Evolutionary conservation across 768 basidiomycete species (phyloP), one percentile per base, ranked within the genome.

Genomic region (Artomyces pyxidatus): DNA sequence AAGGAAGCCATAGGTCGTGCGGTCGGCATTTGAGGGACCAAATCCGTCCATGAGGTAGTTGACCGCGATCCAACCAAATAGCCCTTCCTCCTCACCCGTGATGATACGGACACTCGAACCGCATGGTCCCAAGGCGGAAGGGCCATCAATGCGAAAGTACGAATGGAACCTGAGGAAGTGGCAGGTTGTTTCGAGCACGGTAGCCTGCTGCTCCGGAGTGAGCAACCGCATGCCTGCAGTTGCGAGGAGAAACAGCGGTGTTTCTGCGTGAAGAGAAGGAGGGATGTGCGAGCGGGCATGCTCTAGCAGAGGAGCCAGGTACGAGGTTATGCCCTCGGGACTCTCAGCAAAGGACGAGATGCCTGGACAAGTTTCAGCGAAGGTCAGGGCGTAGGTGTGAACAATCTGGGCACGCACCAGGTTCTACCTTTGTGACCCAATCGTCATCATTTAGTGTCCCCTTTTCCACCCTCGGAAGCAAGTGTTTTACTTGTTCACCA

Each of bases 41-140:
- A 99, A 99, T 1, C 94, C 95, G 60, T 98, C 88, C 90, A 97
- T 94, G 42, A 98, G 82, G 65, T 99, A 98, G 67, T 98, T 99
- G 59, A 98, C 92, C 0, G 94, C 93, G 49, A 99, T 92, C 96
- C 96, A 99, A 0, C 96, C 96, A 66, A 93, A 98, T 37, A 98
- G 70, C 0, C 96, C 96, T 62, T 99, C 96, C 66, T 99, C 96
- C 66, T 98, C 94, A 50, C 96, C 96, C 3, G 90, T 89, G 59
- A 98, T 98, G 53, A 98, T 91, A 38, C 86, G 82, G 2, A 98
- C 81, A 58, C 86, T 93, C 42, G 88, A 80, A n/a, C 89, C 89
- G 64, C 95, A 99, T 3, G 89, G 90, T 9, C 90, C 91, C 30
- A 71, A 68, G 4, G 70, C 63, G 11, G 83, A 83, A 14, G 78